phyloP scores from a whole-genome alignment of 495 filamentous ascomycete species.

The Neurospora sp. region DNA sequence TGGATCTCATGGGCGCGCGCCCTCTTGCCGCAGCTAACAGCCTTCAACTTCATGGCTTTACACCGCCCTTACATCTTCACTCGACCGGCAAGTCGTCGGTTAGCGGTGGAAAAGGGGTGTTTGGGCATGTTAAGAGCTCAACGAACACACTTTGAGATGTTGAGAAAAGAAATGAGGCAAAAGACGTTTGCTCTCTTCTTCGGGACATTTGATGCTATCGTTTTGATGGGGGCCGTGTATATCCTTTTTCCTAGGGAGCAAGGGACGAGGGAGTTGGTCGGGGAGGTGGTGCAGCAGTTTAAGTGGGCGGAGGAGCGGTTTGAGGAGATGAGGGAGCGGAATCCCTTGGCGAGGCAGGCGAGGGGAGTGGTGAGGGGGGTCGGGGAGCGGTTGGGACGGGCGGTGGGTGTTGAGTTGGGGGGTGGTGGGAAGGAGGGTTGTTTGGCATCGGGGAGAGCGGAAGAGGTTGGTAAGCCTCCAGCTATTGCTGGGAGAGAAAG shows the following conservation, averaged over 20 bases:
- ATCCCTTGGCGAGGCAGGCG: slow-evolving; percentile 42
- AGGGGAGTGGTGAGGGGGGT: slow-evolving; percentile 41
- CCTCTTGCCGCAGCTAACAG: slow-evolving; percentile 34
- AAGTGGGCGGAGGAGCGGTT: slow-evolving; percentile 44
- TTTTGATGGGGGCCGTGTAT: slow-evolving; percentile 49
- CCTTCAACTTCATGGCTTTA: slow-evolving; percentile 48
- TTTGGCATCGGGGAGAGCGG: slow-evolving; percentile 7
- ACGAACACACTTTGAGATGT: slow-evolving; percentile 32
- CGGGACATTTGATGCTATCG: slow-evolving; percentile 52
- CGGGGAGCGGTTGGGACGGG: slow-evolving; percentile 22
- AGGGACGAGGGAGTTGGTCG: slow-evolving; percentile 33
- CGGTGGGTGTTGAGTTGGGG: neutral
- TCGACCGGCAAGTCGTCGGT: slow-evolving; percentile 35
- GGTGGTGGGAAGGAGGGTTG: slow-evolving; percentile 20
- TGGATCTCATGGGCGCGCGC: slow-evolving; percentile 43
- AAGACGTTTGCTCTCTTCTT: slow-evolving; percentile 30
- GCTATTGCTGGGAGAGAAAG: neutral
- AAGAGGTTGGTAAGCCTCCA: neutral
- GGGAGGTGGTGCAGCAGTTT: slow-evolving; percentile 39
- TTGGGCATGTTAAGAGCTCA: slow-evolving; percentile 46
- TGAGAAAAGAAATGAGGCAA: neutral
- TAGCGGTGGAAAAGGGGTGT: slow-evolving; percentile 42
- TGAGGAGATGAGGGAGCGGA: slow-evolving; percentile 37
- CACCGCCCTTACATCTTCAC: slow-evolving; percentile 56
- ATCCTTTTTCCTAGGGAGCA: slow-evolving; percentile 33